Percentiles rank a stretch among this genome's conserved stretches.
phyloP scores from a whole-genome alignment of 176 grass and related monocot genomes.

The Musa itinerans region DNA sequence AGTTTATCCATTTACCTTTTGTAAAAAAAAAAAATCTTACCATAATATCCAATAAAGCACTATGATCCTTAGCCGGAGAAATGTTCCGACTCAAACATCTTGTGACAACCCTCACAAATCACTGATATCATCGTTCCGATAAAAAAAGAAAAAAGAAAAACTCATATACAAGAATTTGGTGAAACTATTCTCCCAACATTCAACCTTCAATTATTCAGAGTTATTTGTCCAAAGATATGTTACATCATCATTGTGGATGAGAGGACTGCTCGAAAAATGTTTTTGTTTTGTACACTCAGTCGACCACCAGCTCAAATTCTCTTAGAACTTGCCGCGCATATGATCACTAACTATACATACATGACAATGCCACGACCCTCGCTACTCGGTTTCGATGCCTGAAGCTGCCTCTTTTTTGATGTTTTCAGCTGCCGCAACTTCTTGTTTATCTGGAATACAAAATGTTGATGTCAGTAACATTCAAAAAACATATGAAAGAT shows the following conservation, averaged over 20 bases:
- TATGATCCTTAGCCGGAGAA: too few species aligned
- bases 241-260: too few species aligned
- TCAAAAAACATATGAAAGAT: not conserved
- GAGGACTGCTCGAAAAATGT: too few species aligned
- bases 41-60: too few species aligned
- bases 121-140: not conserved
- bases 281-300: too few species aligned
- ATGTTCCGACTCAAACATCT: too few species aligned
- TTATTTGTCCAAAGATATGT: not conserved
- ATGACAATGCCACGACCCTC: slow-evolving; percentile 92
- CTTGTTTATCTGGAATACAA: slow-evolving; percentile 73
- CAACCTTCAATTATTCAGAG: not conserved
- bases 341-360: slow-evolving; percentile 46
- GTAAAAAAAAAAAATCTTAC: too few species aligned
- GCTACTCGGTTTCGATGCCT: slow-evolving; percentile 89
- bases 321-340: not conserved
- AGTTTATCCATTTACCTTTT: too few species aligned
- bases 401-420: slow-evolving; percentile 88
- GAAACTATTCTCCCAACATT: too few species aligned
- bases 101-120: too few species aligned
- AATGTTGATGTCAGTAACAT: not conserved
- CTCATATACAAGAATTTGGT: too few species aligned
- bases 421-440: slow-evolving; percentile 83
- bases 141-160: not conserved
- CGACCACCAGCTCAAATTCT: too few species aligned